Base-by-base conservation (phyloP, 2,329 filamentous ascomycete species). In the Coniochaeta sp. region DNA sequence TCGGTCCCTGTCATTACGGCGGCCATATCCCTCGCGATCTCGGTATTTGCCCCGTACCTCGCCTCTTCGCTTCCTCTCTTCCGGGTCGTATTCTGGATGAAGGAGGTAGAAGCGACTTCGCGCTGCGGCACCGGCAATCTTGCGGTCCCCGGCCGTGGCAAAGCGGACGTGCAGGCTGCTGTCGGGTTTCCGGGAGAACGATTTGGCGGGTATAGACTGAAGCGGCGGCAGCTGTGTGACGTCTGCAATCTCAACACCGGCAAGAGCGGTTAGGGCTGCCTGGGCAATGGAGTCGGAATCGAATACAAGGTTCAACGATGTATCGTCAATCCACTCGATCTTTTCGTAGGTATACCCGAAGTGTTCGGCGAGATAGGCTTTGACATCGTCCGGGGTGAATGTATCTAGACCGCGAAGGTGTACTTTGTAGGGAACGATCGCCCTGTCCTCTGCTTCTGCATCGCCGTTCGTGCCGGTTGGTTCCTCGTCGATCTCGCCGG, bases 291-390 rank as follows among this genome's bases (percentile, higher is more conserved):
- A 70, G 16, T 84, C 78, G 7, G 80, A 80, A 42, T 75, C 78
- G 75, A 95, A 98, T 58, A 96, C 74, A 58, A 97, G 79, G 71
- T 98, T 98, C 63, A 91, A 91, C 0, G 91, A 93, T 7, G 85
- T 87, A 73, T 99, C 95, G 72, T 98, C 91, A 65, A 99, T 91
- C 95, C 95, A 99, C 75, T 98, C 92, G 64, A 97, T 80, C 62
- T 84, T 81, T 60, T 83, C 77, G 60, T 87, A 78, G 58, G 77
- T 69, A 59, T 81, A 78, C 38, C 80, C 76, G 68, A 83, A 91
- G 72, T 95, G 84, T 63, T 90, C 81, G 55, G 79, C 75, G 9
- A 91, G 84, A 67, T 92, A 97, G 61, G 82, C 79, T 66, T 89
- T 88, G 67, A 98, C 88, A 64, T 96, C 86, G 59, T 86, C 82